Base-by-base conservation (phyloP, 106 monocot genomes). In the Iris macrosiphon region DNA sequence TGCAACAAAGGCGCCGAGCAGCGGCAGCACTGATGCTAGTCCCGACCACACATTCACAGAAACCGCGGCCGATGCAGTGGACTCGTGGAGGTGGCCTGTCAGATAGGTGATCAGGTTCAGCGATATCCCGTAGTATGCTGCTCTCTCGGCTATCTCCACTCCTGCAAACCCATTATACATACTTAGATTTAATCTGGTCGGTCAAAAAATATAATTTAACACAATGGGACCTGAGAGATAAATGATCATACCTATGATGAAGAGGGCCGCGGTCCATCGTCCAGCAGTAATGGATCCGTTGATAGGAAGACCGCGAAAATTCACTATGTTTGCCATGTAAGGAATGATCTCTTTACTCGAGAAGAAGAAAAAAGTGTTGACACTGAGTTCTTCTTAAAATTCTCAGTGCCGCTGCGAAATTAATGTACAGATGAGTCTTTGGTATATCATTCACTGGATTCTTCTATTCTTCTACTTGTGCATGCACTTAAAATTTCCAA, bases 81-180 rank as follows among this genome's bases (percentile, higher is more conserved):
- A 50, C 59, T 76, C 55, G 4, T 61, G 29, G 24, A 83, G 66
- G 17, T 63, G 72, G 1, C 66, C 76, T 7, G 83, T 79, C 12
- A 88, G 64, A 69, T 83, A 88, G 17, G 37, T 70, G 32, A 83
- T 88, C 19, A 88, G 68, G 57, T 83, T 88, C 33, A 61, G 40
- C 22, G 76, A 66, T n/a, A 88, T 48, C 3, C 88, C 88, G 52
- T 70, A 79, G 69, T 63, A 83, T 0, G 79, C 75, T 31, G 72
- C 57, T 17, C 89, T 70, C 67, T 77, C 74, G 20, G 71, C 62
- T 6, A 74, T 16, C 65, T 80, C 84, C 39, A 77, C 67, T 8
- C 66, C 89, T 89, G 26, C 12, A 41, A 41, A 1, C 2, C 40
- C 12, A 0, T 2, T 13, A 16, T 41, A 13, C 16, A 13, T 41